phyloP scores from a whole-genome alignment of 805 yeast species.

The Candida peoriensis region DNA sequence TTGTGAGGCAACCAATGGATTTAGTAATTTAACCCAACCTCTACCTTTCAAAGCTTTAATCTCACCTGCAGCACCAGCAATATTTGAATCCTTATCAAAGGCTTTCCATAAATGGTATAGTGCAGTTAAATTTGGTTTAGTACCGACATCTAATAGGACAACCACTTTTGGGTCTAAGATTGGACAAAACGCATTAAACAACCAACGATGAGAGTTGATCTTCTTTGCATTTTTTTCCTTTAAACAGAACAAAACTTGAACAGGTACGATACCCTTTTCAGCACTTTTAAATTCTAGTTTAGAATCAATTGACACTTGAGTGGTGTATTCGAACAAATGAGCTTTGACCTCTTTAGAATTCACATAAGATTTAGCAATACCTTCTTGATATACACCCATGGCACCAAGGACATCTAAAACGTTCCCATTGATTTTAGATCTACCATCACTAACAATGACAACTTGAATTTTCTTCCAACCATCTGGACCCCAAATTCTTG shows the following conservation, averaged over 20 bases:
- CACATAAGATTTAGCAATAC: conserved; percentile 91
- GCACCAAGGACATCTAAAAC: conserved; percentile 87
- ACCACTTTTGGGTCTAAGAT: conserved; percentile 87
- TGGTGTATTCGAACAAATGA: conserved; percentile 92
- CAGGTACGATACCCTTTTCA: conserved; percentile 89
- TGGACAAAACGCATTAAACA: conserved; percentile 93
- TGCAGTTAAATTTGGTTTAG: conserved; percentile 85
- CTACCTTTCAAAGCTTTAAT: conserved; percentile 93
- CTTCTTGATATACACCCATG: conserved; percentile 95
- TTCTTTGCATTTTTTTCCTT: conserved; percentile 91
- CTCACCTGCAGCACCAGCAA: conserved; percentile 99
- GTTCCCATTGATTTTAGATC: conserved; percentile 80
- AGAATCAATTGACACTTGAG: conserved; percentile 89
- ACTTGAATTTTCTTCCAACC: conserved; percentile 98
- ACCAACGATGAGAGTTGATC: conserved; percentile 97
- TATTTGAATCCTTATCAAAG: conserved; percentile 91
- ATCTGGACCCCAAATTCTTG: conserved; percentile 91
- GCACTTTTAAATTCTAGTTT: conserved; percentile 86
- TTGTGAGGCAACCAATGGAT: conserved; percentile 94
- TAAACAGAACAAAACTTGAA: conserved; percentile 86
- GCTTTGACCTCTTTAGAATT: conserved; percentile 90
- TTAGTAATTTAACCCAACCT: conserved; percentile 71
- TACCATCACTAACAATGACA: conserved; percentile 88
- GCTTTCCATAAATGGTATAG: conserved; percentile 96
- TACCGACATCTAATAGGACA: conserved; percentile 92